These are phyloP conservation scores for Fusarium sp. DNA, from an alignment of 2,329 filamentous ascomycete species.

Conservation along the genomic window DNA sequence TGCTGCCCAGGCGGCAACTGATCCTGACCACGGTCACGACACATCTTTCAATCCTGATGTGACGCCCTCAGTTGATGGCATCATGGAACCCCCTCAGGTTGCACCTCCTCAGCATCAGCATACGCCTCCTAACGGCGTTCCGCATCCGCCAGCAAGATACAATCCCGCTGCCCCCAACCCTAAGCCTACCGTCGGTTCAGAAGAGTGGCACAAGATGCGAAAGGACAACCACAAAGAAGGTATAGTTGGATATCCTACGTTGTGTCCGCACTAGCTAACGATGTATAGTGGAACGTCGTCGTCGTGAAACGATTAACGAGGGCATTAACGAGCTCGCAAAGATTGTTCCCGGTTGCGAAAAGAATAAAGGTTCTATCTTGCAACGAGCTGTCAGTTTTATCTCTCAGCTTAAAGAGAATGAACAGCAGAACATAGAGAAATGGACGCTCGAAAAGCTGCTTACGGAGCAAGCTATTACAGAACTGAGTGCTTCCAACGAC, in stretches of 20 bases:
- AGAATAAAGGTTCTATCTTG: conserved; percentile 98
- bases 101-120: conserved; percentile 46
- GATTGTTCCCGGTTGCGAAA: conserved; percentile 97
- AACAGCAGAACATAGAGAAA: conserved; percentile 92
- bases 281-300: conserved; percentile 85
- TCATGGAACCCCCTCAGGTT: conserved; percentile 45
- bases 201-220: conserved; percentile 97
- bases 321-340: conserved; percentile 98
- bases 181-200: conserved; percentile 93
- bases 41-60: conserved; percentile 49
- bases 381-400: conserved; percentile 96
- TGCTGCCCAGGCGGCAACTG: conserved; percentile 60
- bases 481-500: conserved; percentile 87
- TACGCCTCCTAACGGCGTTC: conserved; percentile 55
- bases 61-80: conserved; percentile 46
- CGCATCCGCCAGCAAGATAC: conserved; percentile 50
- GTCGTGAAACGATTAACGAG: conserved; percentile 98
- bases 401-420: conserved; percentile 92
- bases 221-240: conserved; percentile 99
- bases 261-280: conserved; percentile 38
- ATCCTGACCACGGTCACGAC: conserved; percentile 51
- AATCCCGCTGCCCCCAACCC: conserved; percentile 56
- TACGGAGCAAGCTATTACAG: conserved; percentile 87
- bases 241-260: conserved; percentile 55
- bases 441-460: conserved; percentile 92